Base-by-base conservation (phyloP, 164 flowering plant species). In the Cinnamomum micranthum region DNA sequence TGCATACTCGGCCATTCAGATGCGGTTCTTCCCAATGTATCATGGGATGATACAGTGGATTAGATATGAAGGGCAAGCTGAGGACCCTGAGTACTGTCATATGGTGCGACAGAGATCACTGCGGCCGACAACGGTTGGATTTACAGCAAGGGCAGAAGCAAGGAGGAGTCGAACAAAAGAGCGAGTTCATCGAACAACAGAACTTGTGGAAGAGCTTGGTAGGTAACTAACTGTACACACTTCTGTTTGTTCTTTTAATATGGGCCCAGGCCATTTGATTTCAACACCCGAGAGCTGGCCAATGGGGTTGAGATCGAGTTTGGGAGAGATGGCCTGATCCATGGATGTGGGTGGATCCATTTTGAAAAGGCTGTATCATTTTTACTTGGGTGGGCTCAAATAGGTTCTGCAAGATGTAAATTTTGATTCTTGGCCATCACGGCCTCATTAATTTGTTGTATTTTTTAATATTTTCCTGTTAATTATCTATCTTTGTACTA, bases 21-120 rank as follows among this genome's bases (percentile, higher is more conserved):
- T 85, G 88, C 74, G 89, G 68, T 96, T 91, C 85, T 90, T 91
- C 72, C 99, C 98, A 0, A 88, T 86, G 94, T 91, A 90, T 80
- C 98, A 96, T 78, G 84, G 75, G 22, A 89, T 86, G 91, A 88
- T 96, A 66, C 98, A 92, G 73, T 90, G 97, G 97, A 87, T 92
- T 35, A 82, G 92, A 78, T 66, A 60, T 11, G 92, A 90, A 58
- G 97, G 96, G 2, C 81, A 71, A 0, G 41, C 85, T 0, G 85
- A 89, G 31, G 92, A 95, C 71, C 90, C 92, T 2, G 92, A 87
- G 73, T 89, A 59, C 76, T 84, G 88, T 65, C 71, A 85, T 1
- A 78, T 89, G 84, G 88, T 88, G 73, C 83, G 90, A 35, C 91
- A 93, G 78, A 85, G 93, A 75, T 88, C 95, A 6, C 31, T 89